These are phyloP conservation scores for Terfezia boudieri DNA, from an alignment of 495 filamentous ascomycete species.

Conservation along the genomic window DNA sequence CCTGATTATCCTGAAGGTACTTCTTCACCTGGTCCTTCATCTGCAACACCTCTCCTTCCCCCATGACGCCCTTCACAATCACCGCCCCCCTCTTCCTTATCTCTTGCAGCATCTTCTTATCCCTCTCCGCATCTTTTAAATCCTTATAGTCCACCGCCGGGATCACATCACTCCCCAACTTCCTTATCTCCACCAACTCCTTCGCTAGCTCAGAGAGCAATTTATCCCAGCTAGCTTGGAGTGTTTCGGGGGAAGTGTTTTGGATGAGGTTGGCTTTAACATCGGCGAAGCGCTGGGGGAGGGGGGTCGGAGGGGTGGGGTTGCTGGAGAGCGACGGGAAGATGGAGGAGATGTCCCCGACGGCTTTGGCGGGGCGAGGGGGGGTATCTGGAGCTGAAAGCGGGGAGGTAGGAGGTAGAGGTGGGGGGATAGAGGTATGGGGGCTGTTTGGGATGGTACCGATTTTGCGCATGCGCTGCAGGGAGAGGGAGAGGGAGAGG, in stretches of 20 bases:
- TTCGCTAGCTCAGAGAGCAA: constrained; percentile 33
- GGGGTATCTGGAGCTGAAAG: too few relatives aligned
- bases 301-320: constrained; percentile 32
- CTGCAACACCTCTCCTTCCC: constrained; percentile 32
- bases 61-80: constrained; percentile 39
- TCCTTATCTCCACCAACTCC: constrained; percentile 30
- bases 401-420: too few relatives aligned
- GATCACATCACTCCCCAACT: constrained; percentile 20
- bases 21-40: constrained; percentile 37
- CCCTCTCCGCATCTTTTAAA: constrained; percentile 13
- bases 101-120: constrained; percentile 25
- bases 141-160: constrained; percentile 19
- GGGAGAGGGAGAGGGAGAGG: too few relatives aligned
- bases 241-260: constrained; percentile 33
- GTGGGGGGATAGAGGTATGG: too few relatives aligned
- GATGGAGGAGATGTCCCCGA: constrained; percentile 62
- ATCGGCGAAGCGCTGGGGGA: constrained; percentile 51
- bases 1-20: constrained; percentile 34
- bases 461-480: too few relatives aligned
- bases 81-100: constrained; percentile 39
- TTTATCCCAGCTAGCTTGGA: constrained; percentile 46
- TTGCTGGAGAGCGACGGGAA: constrained; percentile 61
- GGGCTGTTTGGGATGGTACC: too few relatives aligned
- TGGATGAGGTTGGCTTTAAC: constrained; percentile 43
- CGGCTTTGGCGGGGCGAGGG: constrained; percentile 19